Evolutionary conservation across 108 stramenopile genomes (phyloP), one percentile per base, ranked within the genome.

Genomic region (Nitzschia putrida): DNA sequence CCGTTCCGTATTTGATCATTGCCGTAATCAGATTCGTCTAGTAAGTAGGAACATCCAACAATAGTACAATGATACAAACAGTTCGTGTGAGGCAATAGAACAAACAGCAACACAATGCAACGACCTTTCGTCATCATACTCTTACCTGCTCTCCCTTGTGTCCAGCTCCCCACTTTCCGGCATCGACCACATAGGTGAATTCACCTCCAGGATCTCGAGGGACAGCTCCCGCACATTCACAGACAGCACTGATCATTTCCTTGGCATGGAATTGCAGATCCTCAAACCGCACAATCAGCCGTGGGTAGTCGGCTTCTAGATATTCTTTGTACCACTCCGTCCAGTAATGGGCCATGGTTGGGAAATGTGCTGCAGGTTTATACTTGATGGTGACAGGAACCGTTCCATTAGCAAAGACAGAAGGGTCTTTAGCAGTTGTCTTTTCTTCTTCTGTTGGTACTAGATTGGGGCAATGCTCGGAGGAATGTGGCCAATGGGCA

Each of bases 251-350:
- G 10, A 88, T 69, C 10, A 83, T 68, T 45, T 87, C 79, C 41
- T 83, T 78, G 21, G 80, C 78, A 54, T 89, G 83, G 63, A 88
- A 95, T 43, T 89, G 69, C 52, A 93, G 75, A 72, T 93, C 92
- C 74, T 93, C 91, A 74, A 88, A 93, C 23, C 94, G 85, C 0
- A 93, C 80, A 65, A 93, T 90, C 25, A 91, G 20, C n/a, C 85
- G 63, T 3, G 95, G 95, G 69, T 85, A 91, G 16, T 77, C 78
- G 0, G 80, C 85, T 10, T 85, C 74, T 7, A 76, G 53, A 61
- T 85, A 91, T 60, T 87, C 81, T 37, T 59, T 61, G 72, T 93
- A 86, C 89, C 88, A 91, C 20, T 81, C 72, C 18, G 68, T 81
- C 89, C 89, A 95, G 5, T 87, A 65, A 53, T 88, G 79, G 0